Conservation (phyloP, 2,329 filamentous ascomycete genomes). For the Paecilomyces sp. region DNA sequence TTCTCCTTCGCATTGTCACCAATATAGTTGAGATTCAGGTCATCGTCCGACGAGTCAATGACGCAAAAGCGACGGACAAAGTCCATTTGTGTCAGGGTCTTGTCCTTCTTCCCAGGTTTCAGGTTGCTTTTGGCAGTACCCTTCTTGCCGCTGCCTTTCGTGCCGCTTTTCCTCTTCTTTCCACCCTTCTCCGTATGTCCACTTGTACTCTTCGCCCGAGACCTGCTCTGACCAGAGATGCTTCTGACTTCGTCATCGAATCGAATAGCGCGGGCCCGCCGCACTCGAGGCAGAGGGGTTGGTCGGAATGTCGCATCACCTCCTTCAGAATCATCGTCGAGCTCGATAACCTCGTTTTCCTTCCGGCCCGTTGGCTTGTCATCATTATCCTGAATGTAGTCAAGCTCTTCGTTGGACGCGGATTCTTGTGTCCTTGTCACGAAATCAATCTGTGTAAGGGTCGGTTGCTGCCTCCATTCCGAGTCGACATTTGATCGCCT, state of each 20-base stretch:
- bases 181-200: constrained; percentile 4
- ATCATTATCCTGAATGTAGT: constrained; percentile 25
- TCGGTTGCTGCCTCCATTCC: constrained; percentile 25
- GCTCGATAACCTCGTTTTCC: constrained; percentile 13
- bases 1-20: constrained; percentile 15
- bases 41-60: constrained; percentile 25
- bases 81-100: constrained; percentile 37
- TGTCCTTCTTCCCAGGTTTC: constrained; percentile 19
- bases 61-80: constrained; percentile 30
- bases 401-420: constrained; percentile 11
- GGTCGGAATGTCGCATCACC: constrained; percentile 16
- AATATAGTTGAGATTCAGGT: constrained; percentile 24
- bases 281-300: constrained; percentile 5
- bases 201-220: background rate
- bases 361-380: constrained; percentile 4
- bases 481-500: constrained; percentile 12
- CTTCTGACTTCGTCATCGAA: constrained; percentile 3
- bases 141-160: constrained; percentile 12
- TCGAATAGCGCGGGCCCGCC: constrained; percentile 5
- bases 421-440: constrained; percentile 17
- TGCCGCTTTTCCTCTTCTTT: constrained; percentile 11
- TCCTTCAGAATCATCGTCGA: constrained; percentile 16
- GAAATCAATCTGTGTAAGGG: constrained; percentile 36
- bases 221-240: background rate
- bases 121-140: constrained; percentile 16